phyloP scores from a whole-genome alignment of 2,329 filamentous ascomycete species.

The Coniochaeta sp. region DNA sequence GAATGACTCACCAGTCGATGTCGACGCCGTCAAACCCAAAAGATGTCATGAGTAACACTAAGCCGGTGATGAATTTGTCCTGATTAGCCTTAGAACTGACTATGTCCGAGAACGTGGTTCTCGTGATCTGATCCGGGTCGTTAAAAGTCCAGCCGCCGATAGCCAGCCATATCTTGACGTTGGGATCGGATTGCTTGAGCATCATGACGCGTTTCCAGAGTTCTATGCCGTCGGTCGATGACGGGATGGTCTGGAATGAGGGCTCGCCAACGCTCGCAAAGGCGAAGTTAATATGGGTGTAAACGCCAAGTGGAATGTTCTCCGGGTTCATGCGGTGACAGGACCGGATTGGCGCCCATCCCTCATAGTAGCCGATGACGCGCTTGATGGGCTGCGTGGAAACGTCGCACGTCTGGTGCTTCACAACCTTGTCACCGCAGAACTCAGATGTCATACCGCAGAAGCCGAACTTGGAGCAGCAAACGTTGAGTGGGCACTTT shows the following conservation, averaged over 20 bases:
- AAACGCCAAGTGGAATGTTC: not conserved
- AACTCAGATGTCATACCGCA: not conserved
- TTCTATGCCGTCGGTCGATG: not conserved
- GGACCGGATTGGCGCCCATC: not conserved
- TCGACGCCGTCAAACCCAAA: slow-evolving; percentile 16
- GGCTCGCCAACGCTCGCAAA: not conserved
- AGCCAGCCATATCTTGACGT: slow-evolving; percentile 20
- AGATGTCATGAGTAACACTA: slow-evolving; percentile 9
- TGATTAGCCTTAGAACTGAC: slow-evolving; percentile 3
- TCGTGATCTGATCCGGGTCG: slow-evolving; percentile 12
- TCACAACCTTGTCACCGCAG: not conserved
- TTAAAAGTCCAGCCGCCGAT: slow-evolving; percentile 27
- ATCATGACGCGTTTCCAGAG: not conserved
- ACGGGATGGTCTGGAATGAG: not conserved
- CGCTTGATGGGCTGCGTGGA: not conserved
- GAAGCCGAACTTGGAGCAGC: slow-evolving; percentile 24
- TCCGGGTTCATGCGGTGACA: not conserved
- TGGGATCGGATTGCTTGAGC: slow-evolving; percentile 13
- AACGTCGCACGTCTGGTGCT: not conserved
- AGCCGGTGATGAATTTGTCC: slow-evolving; percentile 2
- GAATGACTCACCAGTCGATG: slow-evolving; percentile 39
- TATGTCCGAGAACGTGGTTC: slow-evolving; percentile 12
- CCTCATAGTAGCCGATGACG: slow-evolving; percentile 16
- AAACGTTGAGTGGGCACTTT: slow-evolving; percentile 33
- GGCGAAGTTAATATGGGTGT: not conserved